Evolutionary conservation across 2,329 filamentous ascomycete genomes (phyloP).

Genomic region (Curvularia lunata): DNA sequence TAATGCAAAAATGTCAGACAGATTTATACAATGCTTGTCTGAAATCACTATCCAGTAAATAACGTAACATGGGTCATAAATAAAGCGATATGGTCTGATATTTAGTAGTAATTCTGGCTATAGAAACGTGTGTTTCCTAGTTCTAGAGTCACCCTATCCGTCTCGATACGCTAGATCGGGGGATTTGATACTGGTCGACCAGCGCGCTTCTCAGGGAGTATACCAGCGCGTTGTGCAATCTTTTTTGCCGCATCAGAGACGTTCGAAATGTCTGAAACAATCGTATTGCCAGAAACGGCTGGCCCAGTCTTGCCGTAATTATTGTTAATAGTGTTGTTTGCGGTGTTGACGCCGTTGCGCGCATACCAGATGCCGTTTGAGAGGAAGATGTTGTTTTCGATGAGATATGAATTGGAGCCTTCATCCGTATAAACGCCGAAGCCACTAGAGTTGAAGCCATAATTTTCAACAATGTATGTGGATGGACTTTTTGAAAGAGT

Average conservation of each 20-base stretch:
- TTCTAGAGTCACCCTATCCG: neutral
- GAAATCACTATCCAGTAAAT: too few species aligned
- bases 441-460: slow-evolving; percentile 20
- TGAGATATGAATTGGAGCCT: slow-evolving; percentile 19
- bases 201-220: slow-evolving; percentile 13
- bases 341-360: slow-evolving; percentile 21
- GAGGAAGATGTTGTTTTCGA: slow-evolving; percentile 18
- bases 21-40: too few species aligned
- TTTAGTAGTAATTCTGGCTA: neutral
- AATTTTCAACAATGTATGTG: slow-evolving; percentile 18
- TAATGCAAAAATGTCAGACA: too few species aligned
- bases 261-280: slow-evolving; percentile 12
- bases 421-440: slow-evolving; percentile 24
- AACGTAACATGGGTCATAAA: too few species aligned
- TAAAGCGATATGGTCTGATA: neutral
- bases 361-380: slow-evolving; percentile 20
- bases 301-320: slow-evolving; percentile 19
- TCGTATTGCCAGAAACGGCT: slow-evolving; percentile 12
- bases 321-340: slow-evolving; percentile 18
- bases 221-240: slow-evolving; percentile 15
- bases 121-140: neutral
- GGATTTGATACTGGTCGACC: slow-evolving; percentile 19
- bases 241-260: slow-evolving; percentile 11
- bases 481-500: slow-evolving; percentile 22
- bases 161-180: neutral